Evolutionary conservation across 78 protist genomes (phyloP), one percentile per base, ranked within the genome.

Genomic region (Dictyostelium intermedium): DNA sequence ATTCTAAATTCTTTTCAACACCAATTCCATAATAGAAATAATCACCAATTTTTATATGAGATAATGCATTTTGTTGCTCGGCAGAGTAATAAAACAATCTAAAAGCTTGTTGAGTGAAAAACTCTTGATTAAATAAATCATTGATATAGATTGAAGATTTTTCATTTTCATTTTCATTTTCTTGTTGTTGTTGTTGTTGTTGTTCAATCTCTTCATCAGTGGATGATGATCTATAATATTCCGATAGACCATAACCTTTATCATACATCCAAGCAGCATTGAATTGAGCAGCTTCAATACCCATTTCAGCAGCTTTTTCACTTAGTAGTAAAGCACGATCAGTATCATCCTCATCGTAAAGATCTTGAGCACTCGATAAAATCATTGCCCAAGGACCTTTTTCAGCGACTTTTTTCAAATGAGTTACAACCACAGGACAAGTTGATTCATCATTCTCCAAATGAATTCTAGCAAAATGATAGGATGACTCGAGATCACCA

Each of bases 21-120:
- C 98, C 98, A n/a, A 73, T n/a, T 2, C 98, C 99, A 95, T 97
- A 98, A 84, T 95, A 97, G 91, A 79, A 70, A 56, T 74, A 92
- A 77, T 98, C 99, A n/a, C 99, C 99, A 37, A 98, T 34, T 60
- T 84, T 84, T 4, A 96, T 72, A 76, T 91, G 66, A 16, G 98
- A 94, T 8, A 83, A 72, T n/a, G 95, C 89, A 76, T 95, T 96
- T 13, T 92, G 87, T 73, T 93, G 97, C 47, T 89, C 85, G 20
- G 98, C 95, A 20, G 97, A 37, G 41, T 50, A 72, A 5, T 37
- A 45, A 78, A 86, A 92, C 18, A 86, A 85, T 20, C 86, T 27
- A 2, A 96, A 84, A 11, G 93, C 96, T 25, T 41, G 73, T 41
- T 69, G 53, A 69, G 50, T 56, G 11, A 66, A 32, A 10, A 76